A percentile compares a stretch with the other conserved stretches of the same genome.
These are phyloP conservation scores for Persicaria maculosa DNA, from an alignment of 148 eudicot species.

Conservation along the genomic window DNA sequence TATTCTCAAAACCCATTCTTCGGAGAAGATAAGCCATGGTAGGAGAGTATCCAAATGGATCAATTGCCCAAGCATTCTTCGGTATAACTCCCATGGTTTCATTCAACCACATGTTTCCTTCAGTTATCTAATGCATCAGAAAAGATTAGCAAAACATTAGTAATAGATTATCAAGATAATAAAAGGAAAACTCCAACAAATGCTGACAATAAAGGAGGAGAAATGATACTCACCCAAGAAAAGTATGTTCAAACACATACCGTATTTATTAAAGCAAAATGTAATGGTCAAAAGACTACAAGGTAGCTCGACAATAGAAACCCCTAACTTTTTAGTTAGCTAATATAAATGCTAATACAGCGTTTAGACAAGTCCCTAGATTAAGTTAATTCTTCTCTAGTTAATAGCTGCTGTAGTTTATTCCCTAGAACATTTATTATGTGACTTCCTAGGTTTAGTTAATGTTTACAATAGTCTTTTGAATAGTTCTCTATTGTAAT, in stretches of 20 bases:
- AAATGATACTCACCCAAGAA: background rate
- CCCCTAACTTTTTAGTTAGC: background rate
- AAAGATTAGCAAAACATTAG: background rate
- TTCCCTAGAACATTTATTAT: too few relatives aligned
- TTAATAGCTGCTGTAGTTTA: too few relatives aligned
- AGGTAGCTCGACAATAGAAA: background rate
- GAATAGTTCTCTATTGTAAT: too few relatives aligned
- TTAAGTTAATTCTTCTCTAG: too few relatives aligned
- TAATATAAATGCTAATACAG: too few relatives aligned
- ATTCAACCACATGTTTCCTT: constrained; percentile 96
- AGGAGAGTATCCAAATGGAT: constrained; percentile 98
- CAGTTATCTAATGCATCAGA: constrained; percentile 61
- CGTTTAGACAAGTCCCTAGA: too few relatives aligned
- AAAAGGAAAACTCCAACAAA: background rate
- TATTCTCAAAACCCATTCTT: constrained; percentile 99
- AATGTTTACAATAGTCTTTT: too few relatives aligned
- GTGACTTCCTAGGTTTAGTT: too few relatives aligned
- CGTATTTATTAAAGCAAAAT: background rate
- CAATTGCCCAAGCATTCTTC: constrained; percentile 96
- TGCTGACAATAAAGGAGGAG: background rate
- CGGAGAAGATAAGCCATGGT: constrained; percentile 99
- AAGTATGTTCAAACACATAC: too few relatives aligned
- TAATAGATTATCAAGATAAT: background rate
- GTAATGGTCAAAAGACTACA: background rate
- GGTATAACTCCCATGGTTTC: constrained; percentile 94